Evolutionary conservation across 441 rosid genomes (phyloP), one percentile per base, ranked within the genome.

Genomic region (Brassica balearica): DNA sequence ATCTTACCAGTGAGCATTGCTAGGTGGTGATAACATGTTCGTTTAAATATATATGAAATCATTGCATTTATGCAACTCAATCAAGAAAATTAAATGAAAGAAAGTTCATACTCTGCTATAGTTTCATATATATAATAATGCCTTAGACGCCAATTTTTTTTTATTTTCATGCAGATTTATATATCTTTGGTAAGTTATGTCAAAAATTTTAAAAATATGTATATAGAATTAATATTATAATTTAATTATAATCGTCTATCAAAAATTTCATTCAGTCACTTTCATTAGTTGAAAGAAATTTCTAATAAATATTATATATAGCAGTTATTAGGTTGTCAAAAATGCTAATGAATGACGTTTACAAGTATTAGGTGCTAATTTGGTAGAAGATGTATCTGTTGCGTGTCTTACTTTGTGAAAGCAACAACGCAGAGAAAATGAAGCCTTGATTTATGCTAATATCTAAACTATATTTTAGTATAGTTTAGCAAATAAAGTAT

Each of bases 321-420:
- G 9, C 14, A 27, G 7, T 11, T 17, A 74, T 20, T 55, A 53
- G 22, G 12, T 32, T 25, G 58, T 34, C 12, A 65, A 70, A 79
- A 70, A 73, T 80, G 79, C 68, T 69, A 41, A 53, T 68, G 19
- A 46, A 53, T 68, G 19, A 46, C 74, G 78, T 74, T 79, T 68
- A 23, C n/a, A 79, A 38, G 61, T 65, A 41, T 15, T 80, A 75
- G 79, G 76, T 80, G 79, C 48, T 80, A 46, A 74, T 80, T 80
- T 70, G 76, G 82, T 80, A 74, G 79, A 53, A 56, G 70, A 78
- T 51, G 69, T 56, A 69, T 41, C 5, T 46, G 73, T 75, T 48
- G 79, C 73, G 79, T 75, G 79, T 74, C 51, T n/a, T 4, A 69
- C 38, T 71, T 60, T 17, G 73, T 65, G 60, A 75, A 74, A 70